phyloP scores from a whole-genome alignment of 2,329 filamentous ascomycete species.

The Aspergillus ustus region DNA sequence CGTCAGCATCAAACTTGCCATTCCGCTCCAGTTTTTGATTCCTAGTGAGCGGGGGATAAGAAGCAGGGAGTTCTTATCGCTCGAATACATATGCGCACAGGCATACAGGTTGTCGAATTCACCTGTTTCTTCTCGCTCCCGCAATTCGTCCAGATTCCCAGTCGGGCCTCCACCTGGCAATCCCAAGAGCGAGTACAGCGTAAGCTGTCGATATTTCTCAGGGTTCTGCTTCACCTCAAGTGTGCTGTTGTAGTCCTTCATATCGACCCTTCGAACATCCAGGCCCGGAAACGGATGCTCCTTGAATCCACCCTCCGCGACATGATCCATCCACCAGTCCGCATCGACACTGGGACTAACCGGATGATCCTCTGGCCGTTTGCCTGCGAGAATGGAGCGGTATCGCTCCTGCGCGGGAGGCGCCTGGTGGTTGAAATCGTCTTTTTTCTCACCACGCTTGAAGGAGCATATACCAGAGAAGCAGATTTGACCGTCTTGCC shows the following conservation, averaged over 20 bases:
- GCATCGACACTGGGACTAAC: conserved; percentile 41
- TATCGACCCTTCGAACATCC: conserved; percentile 58
- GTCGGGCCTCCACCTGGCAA: conserved; percentile 38
- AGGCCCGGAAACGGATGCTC: conserved; percentile 47
- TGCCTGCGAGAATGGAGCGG: conserved; percentile 33
- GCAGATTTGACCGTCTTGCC: conserved; percentile 54
- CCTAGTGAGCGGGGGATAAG: conserved; percentile 57
- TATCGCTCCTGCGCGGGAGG: conserved; percentile 35
- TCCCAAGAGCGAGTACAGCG: conserved; percentile 53
- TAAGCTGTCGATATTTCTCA: conserved; percentile 48
- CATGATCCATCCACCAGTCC: conserved; percentile 39
- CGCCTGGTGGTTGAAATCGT: conserved; percentile 38
- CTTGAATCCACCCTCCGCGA: conserved; percentile 30
- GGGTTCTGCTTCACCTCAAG: conserved; percentile 32
- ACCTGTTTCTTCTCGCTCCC: conserved; percentile 33
- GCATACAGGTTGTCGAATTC: conserved; percentile 59
- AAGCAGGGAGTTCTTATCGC: conserved; percentile 60
- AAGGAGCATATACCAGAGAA: conserved; percentile 60
- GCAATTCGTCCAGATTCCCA: conserved; percentile 23
- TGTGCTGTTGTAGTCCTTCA: conserved; percentile 52
- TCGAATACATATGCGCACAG: conserved; percentile 62
- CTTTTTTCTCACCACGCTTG: conserved; percentile 49
- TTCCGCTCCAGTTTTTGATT: conserved; percentile 44
- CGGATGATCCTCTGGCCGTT: conserved; percentile 39
- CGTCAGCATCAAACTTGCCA: conserved; percentile 55